These are phyloP conservation scores for Leccinellum albellum DNA, from an alignment of 768 basidiomycete genomes.

Conservation along the genomic window DNA sequence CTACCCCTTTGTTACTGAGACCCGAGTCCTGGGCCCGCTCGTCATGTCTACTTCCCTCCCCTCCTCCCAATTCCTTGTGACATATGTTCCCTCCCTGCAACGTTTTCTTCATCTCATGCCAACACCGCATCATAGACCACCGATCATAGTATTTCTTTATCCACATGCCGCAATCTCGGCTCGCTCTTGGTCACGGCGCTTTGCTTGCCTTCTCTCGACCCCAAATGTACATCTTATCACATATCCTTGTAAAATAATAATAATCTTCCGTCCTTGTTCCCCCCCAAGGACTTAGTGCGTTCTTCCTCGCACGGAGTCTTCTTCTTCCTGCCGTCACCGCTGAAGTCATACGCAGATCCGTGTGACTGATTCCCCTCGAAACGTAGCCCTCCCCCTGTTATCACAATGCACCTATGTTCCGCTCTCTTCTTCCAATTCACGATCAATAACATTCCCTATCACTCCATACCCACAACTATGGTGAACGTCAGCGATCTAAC, in stretches of 20 bases:
- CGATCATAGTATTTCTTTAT: constrained; percentile 19
- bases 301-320: constrained; percentile 14
- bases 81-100: constrained; percentile 24
- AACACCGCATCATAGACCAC: constrained; percentile 21
- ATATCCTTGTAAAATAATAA: not conserved
- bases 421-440: constrained; percentile 20
- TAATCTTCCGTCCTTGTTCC: not conserved
- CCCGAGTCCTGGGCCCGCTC: constrained; percentile 1
- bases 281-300: constrained; percentile 24
- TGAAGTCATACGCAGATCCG: constrained; percentile 33
- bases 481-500: constrained; percentile 16
- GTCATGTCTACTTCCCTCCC: not conserved
- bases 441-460: constrained; percentile 19
- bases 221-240: constrained; percentile 27
- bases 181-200: constrained; percentile 15
- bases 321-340: constrained; percentile 19
- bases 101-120: constrained; percentile 34
- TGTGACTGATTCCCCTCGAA: constrained; percentile 20
- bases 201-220: constrained; percentile 12
- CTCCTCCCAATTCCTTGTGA: constrained; percentile 13
- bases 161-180: constrained; percentile 27
- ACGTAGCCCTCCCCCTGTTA: constrained; percentile 16
- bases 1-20: not conserved
- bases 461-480: constrained; percentile 11
- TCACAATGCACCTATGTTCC: constrained; percentile 14